phyloP scores from a whole-genome alignment of 208 protist species.

The Blechomonas ayalai region DNA sequence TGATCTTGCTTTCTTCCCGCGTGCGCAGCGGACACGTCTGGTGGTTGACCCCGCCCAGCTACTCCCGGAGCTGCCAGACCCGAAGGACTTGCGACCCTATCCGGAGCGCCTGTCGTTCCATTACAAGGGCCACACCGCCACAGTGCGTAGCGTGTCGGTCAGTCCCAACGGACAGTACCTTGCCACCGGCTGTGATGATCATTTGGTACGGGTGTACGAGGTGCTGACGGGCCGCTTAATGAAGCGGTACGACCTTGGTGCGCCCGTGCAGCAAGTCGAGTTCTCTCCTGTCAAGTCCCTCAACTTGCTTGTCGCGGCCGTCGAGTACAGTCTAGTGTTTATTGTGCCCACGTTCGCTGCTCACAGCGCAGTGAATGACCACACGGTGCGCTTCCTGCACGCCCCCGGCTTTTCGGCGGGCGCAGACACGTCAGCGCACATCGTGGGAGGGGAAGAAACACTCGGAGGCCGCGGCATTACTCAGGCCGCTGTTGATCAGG shows the following conservation, averaged over 20 bases:
- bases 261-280: conserved; percentile 88
- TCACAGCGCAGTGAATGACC: conserved; percentile 75
- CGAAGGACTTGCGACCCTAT: conserved; percentile 98
- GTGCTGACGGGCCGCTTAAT: conserved; percentile 95
- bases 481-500: conserved; percentile 71
- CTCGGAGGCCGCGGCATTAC: conserved; percentile 70
- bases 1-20: conserved; percentile 97
- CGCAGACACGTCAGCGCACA: conserved; percentile 8
- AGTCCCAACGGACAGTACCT: conserved; percentile 96
- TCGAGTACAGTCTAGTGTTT: conserved; percentile 87
- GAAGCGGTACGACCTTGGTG: conserved; percentile 85
- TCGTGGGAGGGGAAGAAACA: conserved; percentile 41
- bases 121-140: conserved; percentile 95
- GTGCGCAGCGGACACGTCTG: conserved; percentile 83
- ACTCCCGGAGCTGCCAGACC: conserved; percentile 97
- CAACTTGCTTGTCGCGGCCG: conserved; percentile 86
- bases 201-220: conserved; percentile 97
- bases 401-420: conserved; percentile 51
- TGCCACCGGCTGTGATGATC: conserved; percentile 95
- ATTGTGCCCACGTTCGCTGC: conserved; percentile 82
- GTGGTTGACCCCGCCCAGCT: conserved; percentile 94
- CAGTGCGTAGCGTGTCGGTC: conserved; percentile 92
- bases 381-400: conserved; percentile 81
- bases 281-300: conserved; percentile 92
- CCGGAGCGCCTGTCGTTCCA: conserved; percentile 93